phyloP scores from a whole-genome alignment of 148 eudicot genomes.

The Gaultheria prostrata region DNA sequence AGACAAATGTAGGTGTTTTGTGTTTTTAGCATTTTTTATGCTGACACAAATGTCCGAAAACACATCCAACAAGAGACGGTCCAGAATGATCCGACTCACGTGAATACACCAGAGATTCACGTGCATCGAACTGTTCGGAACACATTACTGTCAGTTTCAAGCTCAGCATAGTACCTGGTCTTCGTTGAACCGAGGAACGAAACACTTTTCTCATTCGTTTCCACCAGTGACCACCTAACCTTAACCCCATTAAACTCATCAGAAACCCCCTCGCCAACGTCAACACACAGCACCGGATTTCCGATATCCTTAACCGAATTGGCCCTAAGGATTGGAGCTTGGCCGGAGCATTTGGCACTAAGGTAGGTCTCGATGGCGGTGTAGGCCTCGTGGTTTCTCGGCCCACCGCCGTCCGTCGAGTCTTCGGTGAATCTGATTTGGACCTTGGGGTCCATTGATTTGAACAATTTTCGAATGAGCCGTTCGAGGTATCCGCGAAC shows the following conservation, averaged over 20 bases:
- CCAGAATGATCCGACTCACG: too few relatives aligned
- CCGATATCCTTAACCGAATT: conserved; percentile 21
- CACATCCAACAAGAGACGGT: too few relatives aligned
- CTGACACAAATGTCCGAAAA: too few relatives aligned
- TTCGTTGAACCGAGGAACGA: not conserved
- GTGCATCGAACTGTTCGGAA: too few relatives aligned
- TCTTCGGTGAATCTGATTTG: conserved; percentile 38
- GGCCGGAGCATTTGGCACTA: conserved; percentile 20
- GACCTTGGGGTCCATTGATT: conserved; percentile 30
- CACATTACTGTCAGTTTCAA: too few relatives aligned
- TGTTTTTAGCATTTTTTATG: too few relatives aligned
- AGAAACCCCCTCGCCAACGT: conserved; percentile 40
- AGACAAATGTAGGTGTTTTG: too few relatives aligned
- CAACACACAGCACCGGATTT: conserved; percentile 33
- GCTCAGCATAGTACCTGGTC: not conserved
- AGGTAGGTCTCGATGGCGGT: conserved; percentile 41
- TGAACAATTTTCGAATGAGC: not conserved
- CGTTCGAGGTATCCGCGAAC: not conserved
- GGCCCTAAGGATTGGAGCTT: conserved; percentile 43
- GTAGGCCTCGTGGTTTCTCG: conserved; percentile 35
- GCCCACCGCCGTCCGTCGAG: conserved; percentile 11
- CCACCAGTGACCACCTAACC: conserved; percentile 39
- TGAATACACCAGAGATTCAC: too few relatives aligned
- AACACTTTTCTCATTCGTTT: conserved; percentile 13
- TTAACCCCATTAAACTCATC: conserved; percentile 44